Conservation (phyloP, 805 yeast genomes). For the Monosporozyma siamensis region DNA sequence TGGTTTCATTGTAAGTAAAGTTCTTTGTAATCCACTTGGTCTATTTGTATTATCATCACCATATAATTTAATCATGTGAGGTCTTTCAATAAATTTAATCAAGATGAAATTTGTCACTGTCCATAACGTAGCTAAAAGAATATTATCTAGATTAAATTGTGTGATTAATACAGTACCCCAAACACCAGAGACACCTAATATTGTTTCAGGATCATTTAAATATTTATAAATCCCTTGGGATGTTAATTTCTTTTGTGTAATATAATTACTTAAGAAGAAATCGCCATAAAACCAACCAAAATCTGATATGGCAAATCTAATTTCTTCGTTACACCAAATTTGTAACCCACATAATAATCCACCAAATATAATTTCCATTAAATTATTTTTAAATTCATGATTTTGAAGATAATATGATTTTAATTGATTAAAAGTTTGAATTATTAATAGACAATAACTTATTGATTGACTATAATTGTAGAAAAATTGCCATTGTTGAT, state of each 20-base stretch:
- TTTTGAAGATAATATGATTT: not conserved
- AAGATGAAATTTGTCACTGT: slow-evolving; percentile 55
- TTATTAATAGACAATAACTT: slow-evolving; percentile 46
- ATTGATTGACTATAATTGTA: slow-evolving; percentile 45
- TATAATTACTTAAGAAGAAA: slow-evolving; percentile 54
- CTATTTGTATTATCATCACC: slow-evolving; percentile 47
- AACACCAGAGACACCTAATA: slow-evolving; percentile 68
- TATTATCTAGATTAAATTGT: slow-evolving; percentile 38
- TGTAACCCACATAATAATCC: slow-evolving; percentile 47
- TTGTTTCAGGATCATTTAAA: slow-evolving; percentile 73
- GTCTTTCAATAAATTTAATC: slow-evolving; percentile 63
- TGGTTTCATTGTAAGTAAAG: slow-evolving; percentile 30
- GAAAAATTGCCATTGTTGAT: slow-evolving; percentile 62
- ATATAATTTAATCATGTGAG: slow-evolving; percentile 68
- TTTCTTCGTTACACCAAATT: slow-evolving; percentile 59
- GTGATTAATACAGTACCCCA: slow-evolving; percentile 64
- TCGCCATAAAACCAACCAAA: slow-evolving; percentile 92
- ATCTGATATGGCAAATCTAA: slow-evolving; percentile 62
- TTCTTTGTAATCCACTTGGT: slow-evolving; percentile 42
- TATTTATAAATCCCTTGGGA: slow-evolving; percentile 77
- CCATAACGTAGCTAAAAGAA: slow-evolving; percentile 54
- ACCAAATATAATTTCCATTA: slow-evolving; percentile 40
- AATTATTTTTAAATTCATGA: not conserved
- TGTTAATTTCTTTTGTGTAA: slow-evolving; percentile 43
- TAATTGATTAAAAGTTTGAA: slow-evolving; percentile 30